Evolutionary conservation across 1,139 yeast genomes (phyloP), one percentile per base, ranked within the genome.

Genomic region (Yamadazyma spencermartinsiae): DNA sequence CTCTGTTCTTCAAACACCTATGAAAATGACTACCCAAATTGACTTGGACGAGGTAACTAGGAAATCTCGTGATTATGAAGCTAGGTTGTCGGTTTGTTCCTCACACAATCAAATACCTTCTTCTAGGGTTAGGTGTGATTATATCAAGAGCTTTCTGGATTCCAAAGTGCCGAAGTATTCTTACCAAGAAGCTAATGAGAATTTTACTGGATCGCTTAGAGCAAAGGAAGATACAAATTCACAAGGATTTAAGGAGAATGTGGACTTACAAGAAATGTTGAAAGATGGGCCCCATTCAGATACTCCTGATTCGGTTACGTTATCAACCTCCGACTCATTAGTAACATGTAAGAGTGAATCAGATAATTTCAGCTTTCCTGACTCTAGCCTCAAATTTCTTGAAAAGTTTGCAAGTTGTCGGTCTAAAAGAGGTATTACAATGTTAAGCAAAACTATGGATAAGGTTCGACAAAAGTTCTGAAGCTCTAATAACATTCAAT

Each of bases 41-140:
- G 59, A 55, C 33, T 52, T 55, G 45, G 54, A 54, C 40, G 47
- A 43, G 16, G 40, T 55, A 5, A 51, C 51, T 3, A 48, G 43
- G 29, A 46, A 49, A 13, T 47, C 38, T 17, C 13, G 35, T 5
- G 43, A 41, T 6, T 40, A 44, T 30, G 45, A 49, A 33, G 32
- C 46, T 21, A 36, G 33, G 16, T 37, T 47, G 17, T 37, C 45
- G 11, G 32, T 14, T 11, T 32, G 37, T 8, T 11, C 23, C 7
- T 20, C 12, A 10, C n/a, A n/a, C n/a, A n/a, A n/a, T n/a, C n/a
- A n/a, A n/a, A n/a, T n/a, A n/a, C n/a, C n/a, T n/a, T n/a, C n/a
- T n/a, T n/a, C n/a, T n/a, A n/a, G n/a, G n/a, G n/a, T n/a, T n/a
- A n/a, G n/a, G n/a, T n/a, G n/a, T n/a, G n/a, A 11, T 23, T 11